Evolutionary conservation across 2,329 filamentous ascomycete species (phyloP), one percentile per base, ranked within the genome.

Genomic region (Pyrenophora seminiperda): DNA sequence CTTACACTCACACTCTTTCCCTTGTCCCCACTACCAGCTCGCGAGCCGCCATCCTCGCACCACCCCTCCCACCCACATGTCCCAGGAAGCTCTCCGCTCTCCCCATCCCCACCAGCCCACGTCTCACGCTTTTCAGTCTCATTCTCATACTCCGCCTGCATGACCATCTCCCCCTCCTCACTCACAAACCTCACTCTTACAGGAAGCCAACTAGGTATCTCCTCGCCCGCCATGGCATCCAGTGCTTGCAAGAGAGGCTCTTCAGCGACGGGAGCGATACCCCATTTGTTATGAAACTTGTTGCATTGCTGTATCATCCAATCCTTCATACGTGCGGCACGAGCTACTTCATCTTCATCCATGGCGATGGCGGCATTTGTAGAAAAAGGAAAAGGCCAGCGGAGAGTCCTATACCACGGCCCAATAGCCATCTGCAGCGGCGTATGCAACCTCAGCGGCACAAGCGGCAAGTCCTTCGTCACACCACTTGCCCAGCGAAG

Each of bases 191-290:
- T 56, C 3, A 70, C 58, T 6, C 58, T 54, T 9, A 61, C 51
- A 4, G 67, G 67, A 10, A 70, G 42, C 67, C 67, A 70, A 14
- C 62, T 57, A 2, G 65, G 65, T 11, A 68, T 66, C 11, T 55
- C 38, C 6, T 63, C 65, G 18, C 65, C 65, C 3, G 59, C 53
- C 59, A 68, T 62, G 5, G 59, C 53, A 29, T 66, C 59, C 0
- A 67, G 36, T 5, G 61, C 57, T 47, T 65, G 59, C 3, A 57
- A 45, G 1, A 67, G 47, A 2, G 59, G 56, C 4, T 51, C 44
- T n/a, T 63, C 61, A 5, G 61, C 56, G 2, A 66, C 53, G 7
- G 29, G 38, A 10, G 56, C 50, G 4, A 70, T 55, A 11, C 54
- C 52, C 66, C 66, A 70, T 14, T 52, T 43, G 5, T 50, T 39